Base-by-base conservation (phyloP, 1,284 basidiomycete species). In the Tetrapyrgos nigripes region DNA sequence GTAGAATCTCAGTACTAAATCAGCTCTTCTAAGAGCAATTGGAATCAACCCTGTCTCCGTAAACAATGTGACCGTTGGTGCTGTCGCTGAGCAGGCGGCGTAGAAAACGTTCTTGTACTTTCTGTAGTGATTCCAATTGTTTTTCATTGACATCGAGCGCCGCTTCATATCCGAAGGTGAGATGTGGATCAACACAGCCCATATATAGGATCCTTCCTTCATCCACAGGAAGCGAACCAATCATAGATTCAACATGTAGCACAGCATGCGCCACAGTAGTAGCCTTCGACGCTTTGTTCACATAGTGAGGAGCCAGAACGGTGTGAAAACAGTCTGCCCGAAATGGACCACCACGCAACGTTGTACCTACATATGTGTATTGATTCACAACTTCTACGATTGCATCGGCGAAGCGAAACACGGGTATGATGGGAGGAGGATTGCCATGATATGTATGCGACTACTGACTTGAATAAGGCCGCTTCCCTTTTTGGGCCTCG, bases 171-270 rank as follows among this genome's bases (percentile, higher is more conserved):
- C n/a, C n/a, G 8, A n/a, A 37, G 52, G 53, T n/a, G 47, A 27
- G 13, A 49, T 37, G 37, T 46, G 49, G 33, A 44, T 46, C n/a
- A n/a, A n/a, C n/a, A n/a, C n/a, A n/a, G n/a, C n/a, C n/a, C 48
- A 50, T 56, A 21, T 50, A 56, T 11, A 56, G 55, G 1, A 44
- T 56, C 17, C 35, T 50, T 3, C 55, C 55, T 28, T 57, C 55
- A 19, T 11, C 14, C 9, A 44, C 14, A 14, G 55, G 55, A 4
- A 57, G 49, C 14, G 26, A 23, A 5, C 55, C 55, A 50, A 57
- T 57, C 55, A 57, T 57, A 10, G 55, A 51, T 29, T 57, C 55
- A 50, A 57, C 45, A 21, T 57, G 55, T 3, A 57, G 35, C 3
- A 57, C 49, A 5, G 48, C 55, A 50, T 57, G 55, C 8, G 48